Evolutionary conservation across 1,284 basidiomycete species (phyloP).

Genomic region (Ganoderma lucidum): DNA sequence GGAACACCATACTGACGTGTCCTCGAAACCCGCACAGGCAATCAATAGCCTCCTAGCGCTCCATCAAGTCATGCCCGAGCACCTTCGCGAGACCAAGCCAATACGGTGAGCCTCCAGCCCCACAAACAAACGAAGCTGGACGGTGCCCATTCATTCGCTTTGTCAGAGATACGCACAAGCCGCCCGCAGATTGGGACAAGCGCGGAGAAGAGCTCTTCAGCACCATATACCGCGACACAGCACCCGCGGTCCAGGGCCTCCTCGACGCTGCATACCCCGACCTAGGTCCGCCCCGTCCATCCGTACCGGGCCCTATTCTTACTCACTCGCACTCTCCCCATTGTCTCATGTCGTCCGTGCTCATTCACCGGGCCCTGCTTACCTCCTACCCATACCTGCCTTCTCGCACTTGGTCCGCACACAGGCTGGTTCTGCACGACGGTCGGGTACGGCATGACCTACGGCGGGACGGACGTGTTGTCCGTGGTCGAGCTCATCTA

Average conservation of each 20-base stretch:
- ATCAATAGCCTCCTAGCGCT: too few species aligned
- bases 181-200: slow-evolving; percentile 49
- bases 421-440: slow-evolving; percentile 60
- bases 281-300: slow-evolving; percentile 50
- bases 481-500: slow-evolving; percentile 56
- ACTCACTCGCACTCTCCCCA: neutral
- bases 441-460: slow-evolving; percentile 59
- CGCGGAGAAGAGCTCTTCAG: slow-evolving; percentile 54
- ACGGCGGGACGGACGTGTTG: slow-evolving; percentile 51
- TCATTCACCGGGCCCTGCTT: neutral
- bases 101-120: slow-evolving; percentile 38
- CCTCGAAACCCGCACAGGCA: too few species aligned
- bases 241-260: slow-evolving; percentile 49
- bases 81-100: slow-evolving; percentile 41
- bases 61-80: slow-evolving; percentile 43
- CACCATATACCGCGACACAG: slow-evolving; percentile 59
- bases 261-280: slow-evolving; percentile 62
- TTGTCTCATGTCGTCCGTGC: too few species aligned
- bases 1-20: too few species aligned
- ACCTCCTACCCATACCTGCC: neutral
- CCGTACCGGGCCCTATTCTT: neutral
- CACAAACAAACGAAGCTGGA: neutral
- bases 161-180: slow-evolving; percentile 47
- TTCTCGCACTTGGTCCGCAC: neutral
- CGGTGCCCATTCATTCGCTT: neutral